Evolutionary conservation across 805 yeast genomes (phyloP).

Genomic region (Wickerhamiella bombiphila): DNA sequence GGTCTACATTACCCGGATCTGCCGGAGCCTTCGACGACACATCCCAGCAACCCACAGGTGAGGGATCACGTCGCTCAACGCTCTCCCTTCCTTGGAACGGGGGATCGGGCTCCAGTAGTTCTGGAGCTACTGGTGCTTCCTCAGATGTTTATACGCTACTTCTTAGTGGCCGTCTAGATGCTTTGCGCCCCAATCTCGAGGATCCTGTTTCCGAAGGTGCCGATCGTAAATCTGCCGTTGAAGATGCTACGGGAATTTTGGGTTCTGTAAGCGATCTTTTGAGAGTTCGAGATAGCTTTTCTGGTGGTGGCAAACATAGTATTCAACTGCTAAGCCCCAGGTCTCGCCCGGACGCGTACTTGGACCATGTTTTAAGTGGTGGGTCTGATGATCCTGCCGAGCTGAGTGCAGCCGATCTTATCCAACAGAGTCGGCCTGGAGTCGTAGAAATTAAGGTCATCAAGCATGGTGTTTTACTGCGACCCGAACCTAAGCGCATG

Average conservation of each 20-base stretch:
- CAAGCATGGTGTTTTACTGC: constrained; percentile 26
- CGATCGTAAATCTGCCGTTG: background rate
- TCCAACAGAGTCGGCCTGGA: constrained; percentile 23
- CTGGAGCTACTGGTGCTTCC: constrained; percentile 1
- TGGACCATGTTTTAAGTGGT: constrained; percentile 2
- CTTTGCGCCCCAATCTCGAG: constrained; percentile 23
- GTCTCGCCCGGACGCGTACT: constrained; percentile 26
- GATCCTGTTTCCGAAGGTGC: background rate
- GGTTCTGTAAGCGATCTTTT: too few species aligned
- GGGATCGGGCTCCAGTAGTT: background rate
- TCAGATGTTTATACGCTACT: constrained; percentile 20
- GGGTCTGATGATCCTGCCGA: constrained; percentile 3
- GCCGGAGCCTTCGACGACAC: too few species aligned
- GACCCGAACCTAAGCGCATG: constrained; percentile 24
- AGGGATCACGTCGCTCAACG: background rate
- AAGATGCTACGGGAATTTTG: background rate
- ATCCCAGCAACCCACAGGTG: background rate
- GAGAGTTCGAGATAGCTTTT: background rate
- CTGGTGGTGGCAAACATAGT: background rate
- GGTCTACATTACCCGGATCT: background rate
- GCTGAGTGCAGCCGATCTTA: constrained; percentile 18
- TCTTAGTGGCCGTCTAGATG: constrained; percentile 23
- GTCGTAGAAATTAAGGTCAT: constrained; percentile 26
- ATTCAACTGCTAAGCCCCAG: constrained; percentile 26
- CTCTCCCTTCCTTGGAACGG: constrained; percentile 1